phyloP scores from a whole-genome alignment of 202 grass and related monocot genomes.

The Musa balbisiana region DNA sequence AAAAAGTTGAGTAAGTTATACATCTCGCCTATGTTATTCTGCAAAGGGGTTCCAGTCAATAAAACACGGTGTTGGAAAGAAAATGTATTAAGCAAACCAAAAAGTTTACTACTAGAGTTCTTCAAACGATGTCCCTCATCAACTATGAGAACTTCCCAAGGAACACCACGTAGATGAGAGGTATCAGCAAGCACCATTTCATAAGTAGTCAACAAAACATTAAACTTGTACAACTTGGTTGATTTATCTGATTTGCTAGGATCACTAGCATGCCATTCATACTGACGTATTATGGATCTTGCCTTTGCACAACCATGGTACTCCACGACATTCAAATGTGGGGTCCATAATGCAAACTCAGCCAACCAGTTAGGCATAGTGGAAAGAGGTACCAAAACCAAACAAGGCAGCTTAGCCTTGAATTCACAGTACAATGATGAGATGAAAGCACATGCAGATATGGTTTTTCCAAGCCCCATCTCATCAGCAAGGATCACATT shows the following conservation, averaged over 20 bases:
- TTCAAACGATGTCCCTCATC: slow-evolving; percentile 95
- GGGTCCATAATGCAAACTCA: slow-evolving; percentile 91
- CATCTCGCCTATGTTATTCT: slow-evolving; percentile 99
- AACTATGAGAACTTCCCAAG: slow-evolving; percentile 98
- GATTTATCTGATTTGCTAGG: slow-evolving; percentile 39
- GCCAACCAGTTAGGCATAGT: slow-evolving; percentile 99
- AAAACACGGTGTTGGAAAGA: slow-evolving; percentile 96
- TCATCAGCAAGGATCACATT: slow-evolving; percentile 99
- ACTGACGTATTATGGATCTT: slow-evolving; percentile 86
- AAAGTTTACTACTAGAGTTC: slow-evolving; percentile 97
- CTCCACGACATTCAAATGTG: slow-evolving; percentile 97
- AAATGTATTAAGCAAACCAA: slow-evolving; percentile 83
- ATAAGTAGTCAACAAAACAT: slow-evolving; percentile 92
- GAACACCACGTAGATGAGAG: slow-evolving; percentile 76
- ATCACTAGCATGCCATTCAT: slow-evolving; percentile 84
- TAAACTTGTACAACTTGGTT: slow-evolving; percentile 73
- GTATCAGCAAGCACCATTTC: slow-evolving; percentile 98
- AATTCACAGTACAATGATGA: slow-evolving; percentile 89
- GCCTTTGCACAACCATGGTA: slow-evolving; percentile 94
- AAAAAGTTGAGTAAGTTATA: slow-evolving; percentile 97
- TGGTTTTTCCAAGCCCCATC: slow-evolving; percentile 98
- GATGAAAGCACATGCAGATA: slow-evolving; percentile 92
- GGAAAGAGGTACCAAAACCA: slow-evolving; percentile 95
- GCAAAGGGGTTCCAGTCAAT: slow-evolving; percentile 92
- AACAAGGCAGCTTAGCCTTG: slow-evolving; percentile 68